Percentiles rank a stretch among this genome's conserved stretches.
Conservation (phyloP, 2,329 filamentous ascomycete genomes). For the Paecilomyces sp. region DNA sequence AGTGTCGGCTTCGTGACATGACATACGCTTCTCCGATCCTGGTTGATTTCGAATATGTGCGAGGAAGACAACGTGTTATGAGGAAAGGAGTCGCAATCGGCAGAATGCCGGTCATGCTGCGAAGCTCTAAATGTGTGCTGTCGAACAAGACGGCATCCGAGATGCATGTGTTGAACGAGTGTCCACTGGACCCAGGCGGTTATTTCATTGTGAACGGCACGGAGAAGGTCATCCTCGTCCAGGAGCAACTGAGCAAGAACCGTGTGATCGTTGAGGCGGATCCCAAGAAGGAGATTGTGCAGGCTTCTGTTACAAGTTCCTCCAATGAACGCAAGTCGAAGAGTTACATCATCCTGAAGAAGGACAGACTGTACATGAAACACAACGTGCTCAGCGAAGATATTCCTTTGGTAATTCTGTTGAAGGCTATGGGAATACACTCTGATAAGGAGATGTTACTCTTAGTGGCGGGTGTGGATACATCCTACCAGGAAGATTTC, state of each 20-base stretch:
- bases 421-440: slow-evolving; percentile 89
- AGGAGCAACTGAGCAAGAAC: slow-evolving; percentile 98
- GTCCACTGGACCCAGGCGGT: slow-evolving; percentile 88
- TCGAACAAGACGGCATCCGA: slow-evolving; percentile 74
- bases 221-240: slow-evolving; percentile 96
- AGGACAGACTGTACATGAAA: slow-evolving; percentile 78
- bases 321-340: slow-evolving; percentile 98
- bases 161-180: slow-evolving; percentile 92
- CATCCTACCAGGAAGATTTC: slow-evolving; percentile 88
- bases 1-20: slow-evolving; percentile 92
- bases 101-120: slow-evolving; percentile 92
- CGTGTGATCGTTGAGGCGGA: slow-evolving; percentile 94
- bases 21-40: slow-evolving; percentile 95
- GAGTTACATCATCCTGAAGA: slow-evolving; percentile 90
- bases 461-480: slow-evolving; percentile 80
- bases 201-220: slow-evolving; percentile 98
- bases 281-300: slow-evolving; percentile 84
- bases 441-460: slow-evolving; percentile 93
- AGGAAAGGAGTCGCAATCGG: slow-evolving; percentile 72
- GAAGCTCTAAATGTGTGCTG: slow-evolving; percentile 87
- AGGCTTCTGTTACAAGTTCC: slow-evolving; percentile 94
- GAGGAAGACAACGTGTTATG: slow-evolving; percentile 69
- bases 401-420: slow-evolving; percentile 86
- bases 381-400: slow-evolving; percentile 92
- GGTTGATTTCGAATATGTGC: slow-evolving; percentile 84